These are phyloP conservation scores for Ochromonas danica DNA, from an alignment of 108 stramenopile species.

Conservation along the genomic window DNA sequence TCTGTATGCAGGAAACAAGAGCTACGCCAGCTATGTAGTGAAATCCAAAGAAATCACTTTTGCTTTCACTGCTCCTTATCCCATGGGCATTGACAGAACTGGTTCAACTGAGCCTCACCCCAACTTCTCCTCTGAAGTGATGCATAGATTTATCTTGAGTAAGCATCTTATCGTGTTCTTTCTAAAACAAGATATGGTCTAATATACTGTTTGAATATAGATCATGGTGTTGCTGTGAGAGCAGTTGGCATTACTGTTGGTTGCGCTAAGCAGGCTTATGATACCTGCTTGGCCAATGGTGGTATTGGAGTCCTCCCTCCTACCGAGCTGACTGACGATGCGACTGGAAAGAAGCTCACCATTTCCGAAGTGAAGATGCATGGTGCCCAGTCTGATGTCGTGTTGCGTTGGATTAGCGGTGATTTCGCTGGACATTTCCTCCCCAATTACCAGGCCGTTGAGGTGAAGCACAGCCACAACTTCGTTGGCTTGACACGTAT, in stretches of 20 bases:
- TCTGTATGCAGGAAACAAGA: slow-evolving; percentile 42
- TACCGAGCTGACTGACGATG: neutral
- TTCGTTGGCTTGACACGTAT: slow-evolving; percentile 38
- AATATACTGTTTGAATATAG: neutral
- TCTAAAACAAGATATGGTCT: neutral
- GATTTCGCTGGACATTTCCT: slow-evolving; percentile 55
- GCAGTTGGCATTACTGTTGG: slow-evolving; percentile 55
- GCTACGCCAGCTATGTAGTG: slow-evolving; percentile 54
- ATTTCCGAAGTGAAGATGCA: slow-evolving; percentile 51
- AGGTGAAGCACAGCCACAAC: slow-evolving; percentile 37
- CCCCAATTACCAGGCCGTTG: slow-evolving; percentile 34
- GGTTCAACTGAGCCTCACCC: slow-evolving; percentile 43
- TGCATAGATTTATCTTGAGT: slow-evolving; percentile 43
- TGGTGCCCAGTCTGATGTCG: slow-evolving; percentile 50
- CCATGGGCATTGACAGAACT: neutral
- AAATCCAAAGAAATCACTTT: slow-evolving; percentile 53
- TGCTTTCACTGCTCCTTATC: slow-evolving; percentile 58
- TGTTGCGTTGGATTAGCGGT: slow-evolving; percentile 56
- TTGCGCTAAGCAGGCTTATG: slow-evolving; percentile 49
- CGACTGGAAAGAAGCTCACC: slow-evolving; percentile 11
- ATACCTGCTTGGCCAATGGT: slow-evolving; percentile 39
- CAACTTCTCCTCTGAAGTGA: slow-evolving; percentile 39
- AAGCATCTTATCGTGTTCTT: neutral
- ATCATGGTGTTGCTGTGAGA: slow-evolving; percentile 53
- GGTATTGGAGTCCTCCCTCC: slow-evolving; percentile 42